A percentile compares a stretch with the other conserved stretches of the same genome.
phyloP scores from a whole-genome alignment of 2,329 filamentous ascomycete species.

The Plectosphaerella cucumerina region DNA sequence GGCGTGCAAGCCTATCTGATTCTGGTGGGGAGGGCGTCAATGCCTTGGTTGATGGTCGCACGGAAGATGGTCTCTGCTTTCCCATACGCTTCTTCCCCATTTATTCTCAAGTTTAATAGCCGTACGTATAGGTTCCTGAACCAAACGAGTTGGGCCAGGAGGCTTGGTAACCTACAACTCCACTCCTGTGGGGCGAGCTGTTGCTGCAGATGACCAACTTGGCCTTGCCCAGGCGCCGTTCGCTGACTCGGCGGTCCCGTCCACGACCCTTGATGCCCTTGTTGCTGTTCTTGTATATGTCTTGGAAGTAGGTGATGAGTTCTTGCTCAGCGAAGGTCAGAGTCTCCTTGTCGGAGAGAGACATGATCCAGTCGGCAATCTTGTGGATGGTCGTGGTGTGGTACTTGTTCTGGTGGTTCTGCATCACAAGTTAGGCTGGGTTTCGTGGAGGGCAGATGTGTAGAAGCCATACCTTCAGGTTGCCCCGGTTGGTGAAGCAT shows the following conservation, averaged over 20 bases:
- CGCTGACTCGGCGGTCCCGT: conserved; percentile 67
- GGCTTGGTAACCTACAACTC: too few relatives aligned
- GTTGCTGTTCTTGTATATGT: conserved; percentile 96
- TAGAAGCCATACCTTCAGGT: conserved; percentile 66
- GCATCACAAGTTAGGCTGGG: conserved; percentile 5
- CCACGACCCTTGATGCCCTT: conserved; percentile 97
- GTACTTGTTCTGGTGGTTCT: conserved; percentile 93
- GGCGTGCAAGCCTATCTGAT: too few relatives aligned
- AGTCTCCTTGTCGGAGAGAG: conserved; percentile 53
- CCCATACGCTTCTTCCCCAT: too few relatives aligned
- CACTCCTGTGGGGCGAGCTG: too few relatives aligned
- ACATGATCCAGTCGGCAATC: conserved; percentile 68
- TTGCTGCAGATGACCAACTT: conserved; percentile 5
- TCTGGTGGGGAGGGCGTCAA: too few relatives aligned
- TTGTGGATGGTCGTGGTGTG: conserved; percentile 68
- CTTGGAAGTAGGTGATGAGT: conserved; percentile 78
- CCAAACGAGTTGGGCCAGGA: too few relatives aligned
- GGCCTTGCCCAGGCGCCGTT: conserved; percentile 15
- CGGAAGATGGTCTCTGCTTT: too few relatives aligned
- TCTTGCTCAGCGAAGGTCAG: conserved; percentile 68
- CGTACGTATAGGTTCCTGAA: too few relatives aligned
- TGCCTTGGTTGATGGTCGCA: too few relatives aligned
- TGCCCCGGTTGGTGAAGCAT: conserved; percentile 84
- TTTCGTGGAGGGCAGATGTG: too few relatives aligned
- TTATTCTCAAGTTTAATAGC: too few relatives aligned